phyloP scores from a whole-genome alignment of 306 rosid genomes.

The Hippophae tibetana region DNA sequence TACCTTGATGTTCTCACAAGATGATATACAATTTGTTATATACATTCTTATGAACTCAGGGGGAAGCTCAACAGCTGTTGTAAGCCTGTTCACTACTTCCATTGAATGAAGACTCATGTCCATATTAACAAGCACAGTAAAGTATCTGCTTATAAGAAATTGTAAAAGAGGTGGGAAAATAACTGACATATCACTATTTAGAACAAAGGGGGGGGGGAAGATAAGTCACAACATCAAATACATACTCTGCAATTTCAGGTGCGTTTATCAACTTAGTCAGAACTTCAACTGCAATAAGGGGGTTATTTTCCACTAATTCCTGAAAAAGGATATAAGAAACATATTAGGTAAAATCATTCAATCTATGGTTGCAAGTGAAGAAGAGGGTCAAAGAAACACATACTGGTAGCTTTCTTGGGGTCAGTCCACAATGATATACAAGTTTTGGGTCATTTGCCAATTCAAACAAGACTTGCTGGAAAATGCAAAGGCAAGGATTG shows the following conservation, averaged over 20 bases:
- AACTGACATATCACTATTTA: no score
- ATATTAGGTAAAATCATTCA: slow-evolving; percentile 9
- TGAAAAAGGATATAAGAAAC: slow-evolving; percentile 27
- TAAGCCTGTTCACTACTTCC: slow-evolving; percentile 99
- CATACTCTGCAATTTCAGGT: slow-evolving; percentile 87
- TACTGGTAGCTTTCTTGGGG: slow-evolving; percentile 94
- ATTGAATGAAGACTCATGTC: slow-evolving; percentile 99
- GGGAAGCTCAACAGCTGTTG: slow-evolving; percentile 93
- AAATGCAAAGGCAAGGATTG: slow-evolving; percentile 21
- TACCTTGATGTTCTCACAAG: slow-evolving; percentile 96
- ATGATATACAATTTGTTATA: slow-evolving; percentile 92
- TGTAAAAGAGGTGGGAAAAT: slow-evolving; percentile 12
- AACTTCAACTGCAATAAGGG: slow-evolving; percentile 89
- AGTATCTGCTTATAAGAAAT: slow-evolving; percentile 54
- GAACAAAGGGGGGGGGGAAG: slow-evolving; percentile 1
- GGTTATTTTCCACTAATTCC: slow-evolving; percentile 96
- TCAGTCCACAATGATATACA: slow-evolving; percentile 91
- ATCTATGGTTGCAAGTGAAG: slow-evolving; percentile 9
- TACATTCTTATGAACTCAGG: slow-evolving; percentile 92
- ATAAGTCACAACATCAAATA: slow-evolving; percentile 9
- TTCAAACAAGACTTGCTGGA: slow-evolving; percentile 78
- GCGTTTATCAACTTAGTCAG: slow-evolving; percentile 84
- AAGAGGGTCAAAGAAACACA: slow-evolving; percentile 20
- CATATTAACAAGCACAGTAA: slow-evolving; percentile 94
- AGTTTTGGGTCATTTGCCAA: slow-evolving; percentile 75